Evolutionary conservation across 441 rosid genomes (phyloP), one percentile per base, ranked within the genome.

Genomic region (Flueggea neowawraea): DNA sequence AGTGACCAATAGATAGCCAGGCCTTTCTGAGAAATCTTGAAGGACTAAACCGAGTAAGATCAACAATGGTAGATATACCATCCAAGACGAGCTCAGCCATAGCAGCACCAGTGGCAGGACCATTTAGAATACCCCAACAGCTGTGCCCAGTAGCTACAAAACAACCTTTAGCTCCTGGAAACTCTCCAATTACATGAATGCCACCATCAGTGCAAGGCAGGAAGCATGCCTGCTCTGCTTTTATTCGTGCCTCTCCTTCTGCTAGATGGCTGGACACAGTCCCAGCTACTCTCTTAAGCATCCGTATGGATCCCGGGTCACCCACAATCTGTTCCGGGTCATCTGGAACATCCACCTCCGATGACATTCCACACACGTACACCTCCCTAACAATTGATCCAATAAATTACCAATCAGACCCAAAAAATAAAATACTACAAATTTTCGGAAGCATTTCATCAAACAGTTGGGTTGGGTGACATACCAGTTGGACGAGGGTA

Each of bases 61-160:
- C 93, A 62, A 89, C 86, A 54, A 78, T 70, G 65, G 56, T 71
- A 17, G 95, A 80, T 51, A 56, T 52, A 4, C 90, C 95, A 31
- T 87, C 89, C 12, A 84, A 61, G 49, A 92, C 80, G 61, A 89
- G 88, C 77, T 88, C 85, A 31, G 98, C 83, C 65, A 86, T 12
- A 8, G 96, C 85, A 67, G 87, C 89, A 6, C 97, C 94, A 1
- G 98, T 90, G 8, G 92, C 90, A 0, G 96, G 94, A 64, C 86
- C 96, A 56, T 92, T 92, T 12, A 88, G 82, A 63, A 90, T 86
- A 0, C 97, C 92, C 96, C 96, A 84, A 60, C 94, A 92, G 64
- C 76, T 77, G 65, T 90, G 94, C 33, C 98, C 90, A 0, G 94
- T 84, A 6, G 83, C 95, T 31, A 84, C 90, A 55, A 73, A 92